Percentiles rank a stretch among this genome's conserved stretches.
These are phyloP conservation scores for Hyaloscypha hepaticicola DNA, from an alignment of 495 filamentous ascomycete species.

Conservation along the genomic window DNA sequence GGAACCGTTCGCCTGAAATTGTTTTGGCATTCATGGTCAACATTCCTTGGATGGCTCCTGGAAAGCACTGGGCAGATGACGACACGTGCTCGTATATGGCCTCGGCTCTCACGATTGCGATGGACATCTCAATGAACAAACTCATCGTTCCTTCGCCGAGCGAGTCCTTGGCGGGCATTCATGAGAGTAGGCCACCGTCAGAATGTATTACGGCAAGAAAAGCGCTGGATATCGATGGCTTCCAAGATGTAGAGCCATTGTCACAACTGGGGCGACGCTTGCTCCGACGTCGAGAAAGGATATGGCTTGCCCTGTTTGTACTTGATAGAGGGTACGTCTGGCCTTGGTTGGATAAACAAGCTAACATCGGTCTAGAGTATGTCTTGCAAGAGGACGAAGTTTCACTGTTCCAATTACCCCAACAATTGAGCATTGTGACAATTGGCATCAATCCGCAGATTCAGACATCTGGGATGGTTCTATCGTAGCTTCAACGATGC, in stretches of 20 bases:
- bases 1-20: constrained; percentile 68
- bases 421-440: constrained; percentile 63
- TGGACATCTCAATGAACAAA: constrained; percentile 70
- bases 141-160: constrained; percentile 56
- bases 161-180: constrained; percentile 45
- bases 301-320: constrained; percentile 70
- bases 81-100: constrained; percentile 71
- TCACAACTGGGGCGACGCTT: constrained; percentile 59
- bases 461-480: constrained; percentile 67
- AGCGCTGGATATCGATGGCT: constrained; percentile 66
- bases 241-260: constrained; percentile 57
- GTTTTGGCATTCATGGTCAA: constrained; percentile 76
- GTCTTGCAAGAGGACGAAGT: constrained; percentile 64
- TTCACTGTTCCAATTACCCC: constrained; percentile 65
- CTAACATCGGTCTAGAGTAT: constrained; percentile 49
- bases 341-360: not conserved
- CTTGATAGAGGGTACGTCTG: constrained; percentile 64
- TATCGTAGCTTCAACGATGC: constrained; percentile 64
- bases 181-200: constrained; percentile 51
- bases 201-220: constrained; percentile 66
- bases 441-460: constrained; percentile 62
- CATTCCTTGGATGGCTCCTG: constrained; percentile 73
- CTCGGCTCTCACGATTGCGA: constrained; percentile 64
- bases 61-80: constrained; percentile 65
- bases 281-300: constrained; percentile 62